These are phyloP conservation scores for Melanopsichium pennsylvanicum DNA, from an alignment of 1,284 basidiomycete genomes.

Conservation along the genomic window DNA sequence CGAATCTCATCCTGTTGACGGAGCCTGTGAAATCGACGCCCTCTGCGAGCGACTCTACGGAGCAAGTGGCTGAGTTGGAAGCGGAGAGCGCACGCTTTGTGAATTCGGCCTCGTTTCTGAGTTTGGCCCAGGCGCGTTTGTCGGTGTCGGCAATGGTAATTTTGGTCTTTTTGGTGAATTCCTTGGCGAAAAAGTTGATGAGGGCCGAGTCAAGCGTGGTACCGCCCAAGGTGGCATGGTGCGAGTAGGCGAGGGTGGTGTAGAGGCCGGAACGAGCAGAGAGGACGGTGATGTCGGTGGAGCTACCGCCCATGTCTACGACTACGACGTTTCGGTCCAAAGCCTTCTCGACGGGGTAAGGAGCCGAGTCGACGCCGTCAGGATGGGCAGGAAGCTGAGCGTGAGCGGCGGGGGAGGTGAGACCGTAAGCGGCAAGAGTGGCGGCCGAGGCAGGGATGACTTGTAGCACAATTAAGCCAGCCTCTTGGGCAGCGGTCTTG, in stretches of 20 bases:
- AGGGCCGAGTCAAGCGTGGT: slow-evolving; percentile 81
- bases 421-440: slow-evolving; percentile 71
- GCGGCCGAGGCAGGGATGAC: slow-evolving; percentile 84
- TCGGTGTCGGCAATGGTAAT: slow-evolving; percentile 70
- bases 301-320: slow-evolving; percentile 72
- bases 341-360: slow-evolving; percentile 67
- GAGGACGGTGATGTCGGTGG: slow-evolving; percentile 69
- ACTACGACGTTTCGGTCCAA: slow-evolving; percentile 71
- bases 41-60: slow-evolving; percentile 91
- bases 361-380: slow-evolving; percentile 63
- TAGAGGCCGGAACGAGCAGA: slow-evolving; percentile 71
- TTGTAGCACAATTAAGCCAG: slow-evolving; percentile 79
- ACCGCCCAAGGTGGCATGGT: slow-evolving; percentile 71
- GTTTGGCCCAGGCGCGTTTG: slow-evolving; percentile 88
- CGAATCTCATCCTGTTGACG: slow-evolving; percentile 94
- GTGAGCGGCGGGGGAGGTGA: slow-evolving; percentile 69
- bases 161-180: slow-evolving; percentile 97
- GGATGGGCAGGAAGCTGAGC: slow-evolving; percentile 60
- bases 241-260: slow-evolving; percentile 69
- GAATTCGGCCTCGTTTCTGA: slow-evolving; percentile 90
- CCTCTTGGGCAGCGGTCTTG: slow-evolving; percentile 75
- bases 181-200: slow-evolving; percentile 90
- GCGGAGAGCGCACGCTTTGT: slow-evolving; percentile 93
- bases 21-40: slow-evolving; percentile 89
- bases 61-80: slow-evolving; percentile 84